Evolutionary conservation across 495 filamentous ascomycete genomes (phyloP).

Genomic region (Penicillium paradoxum): DNA sequence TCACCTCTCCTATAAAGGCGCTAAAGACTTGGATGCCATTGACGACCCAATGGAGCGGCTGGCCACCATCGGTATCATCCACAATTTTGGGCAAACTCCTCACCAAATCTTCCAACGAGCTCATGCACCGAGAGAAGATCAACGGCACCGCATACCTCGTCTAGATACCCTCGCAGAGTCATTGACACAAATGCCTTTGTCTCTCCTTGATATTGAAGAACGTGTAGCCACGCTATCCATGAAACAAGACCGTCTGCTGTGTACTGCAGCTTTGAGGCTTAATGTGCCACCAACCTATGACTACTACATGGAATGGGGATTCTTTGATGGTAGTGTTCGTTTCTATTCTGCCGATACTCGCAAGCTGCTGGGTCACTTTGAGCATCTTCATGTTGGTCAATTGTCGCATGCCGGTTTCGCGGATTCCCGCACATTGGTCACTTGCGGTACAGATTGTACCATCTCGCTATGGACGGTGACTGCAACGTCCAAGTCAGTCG

Average conservation of each 20-base stretch:
- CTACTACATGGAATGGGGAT: slow-evolving; percentile 94
- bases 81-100: slow-evolving; percentile 97
- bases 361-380: slow-evolving; percentile 76
- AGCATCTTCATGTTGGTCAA: slow-evolving; percentile 87
- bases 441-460: slow-evolving; percentile 85
- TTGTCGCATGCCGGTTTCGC: slow-evolving; percentile 76
- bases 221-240: slow-evolving; percentile 75
- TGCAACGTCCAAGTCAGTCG: slow-evolving; percentile 61
- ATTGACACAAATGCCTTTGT: slow-evolving; percentile 74
- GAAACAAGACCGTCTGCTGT: slow-evolving; percentile 80
- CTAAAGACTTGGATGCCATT: slow-evolving; percentile 87
- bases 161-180: slow-evolving; percentile 75
- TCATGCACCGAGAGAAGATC: slow-evolving; percentile 69
- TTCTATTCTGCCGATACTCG: slow-evolving; percentile 79
- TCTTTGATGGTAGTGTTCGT: slow-evolving; percentile 83
- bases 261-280: slow-evolving; percentile 72
- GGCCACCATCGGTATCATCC: slow-evolving; percentile 90
- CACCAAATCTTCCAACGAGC: slow-evolving; percentile 83
- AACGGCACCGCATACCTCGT: slow-evolving; percentile 52
- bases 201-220: slow-evolving; percentile 74
- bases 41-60: slow-evolving; percentile 77
- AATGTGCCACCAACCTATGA: slow-evolving; percentile 86
- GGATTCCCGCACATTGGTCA: slow-evolving; percentile 85
- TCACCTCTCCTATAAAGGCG: slow-evolving; percentile 88
- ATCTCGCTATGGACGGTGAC: slow-evolving; percentile 74